Conservation (phyloP, 176 grass and related monocot species). For the Hordeum vulgare region MorexV3_pseudomolecules_assembly NC_058524.1:393760156-393760655, state of each 20-base stretch:
- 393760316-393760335: too few species aligned
- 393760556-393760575: conserved; percentile 35
- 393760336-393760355: too few species aligned
- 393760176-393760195: too few species aligned
- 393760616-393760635: conserved; percentile 15
- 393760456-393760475: neutral
- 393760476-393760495: neutral
- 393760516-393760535: conserved; percentile 5
- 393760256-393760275: too few species aligned
- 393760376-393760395: too few species aligned
- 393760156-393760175: too few species aligned
- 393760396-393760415: neutral
- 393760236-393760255: too few species aligned
- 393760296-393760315: too few species aligned
- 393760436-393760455: neutral
- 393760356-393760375: too few species aligned
- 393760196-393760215: too few species aligned
- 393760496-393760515: conserved; percentile 35
- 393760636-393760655: neutral
- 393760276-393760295: too few species aligned
- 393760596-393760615: neutral
- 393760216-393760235: too few species aligned
- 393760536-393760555: conserved; percentile 32
- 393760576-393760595: conserved; percentile 34
- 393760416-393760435: neutral